Base-by-base conservation (phyloP, 2,329 filamentous ascomycete species). In the Alternaria postmessia region DNA sequence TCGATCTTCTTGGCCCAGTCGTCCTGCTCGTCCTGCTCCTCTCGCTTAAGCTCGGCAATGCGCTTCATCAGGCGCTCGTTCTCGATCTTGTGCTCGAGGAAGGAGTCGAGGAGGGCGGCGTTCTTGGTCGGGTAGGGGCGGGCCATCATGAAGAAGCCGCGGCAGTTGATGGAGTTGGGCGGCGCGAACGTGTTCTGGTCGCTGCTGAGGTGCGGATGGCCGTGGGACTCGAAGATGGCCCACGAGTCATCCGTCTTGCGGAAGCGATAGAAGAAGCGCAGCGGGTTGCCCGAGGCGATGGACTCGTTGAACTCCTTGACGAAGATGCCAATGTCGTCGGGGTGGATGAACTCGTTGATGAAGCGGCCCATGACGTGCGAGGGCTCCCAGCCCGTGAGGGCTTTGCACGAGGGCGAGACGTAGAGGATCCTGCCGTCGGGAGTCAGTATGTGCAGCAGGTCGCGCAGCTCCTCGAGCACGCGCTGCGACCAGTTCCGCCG, bases 81-180 rank as follows among this genome's bases (percentile, higher is more conserved):
- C 78, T 97, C 94, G 55, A 97, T 94, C 79, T 97, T 97, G 81
- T 97, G 94, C 77, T 98, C 94, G 28, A 98, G 84, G 72, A 97
- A 97, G 0, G 93, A 96, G 79, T 98, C 94, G 20, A 97, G 84
- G 11, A 97, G 84, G 4, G 87, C 87, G 1, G 93, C 90, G 74
- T 94, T 96, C 80, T 91, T 94, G 30, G 91, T 96, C 5, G 93
- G 93, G 76, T 97, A 97, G 1, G 92, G 92, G 20, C 94, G 87
- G 8, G 92, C 89, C 89, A 96, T 94, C 84, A 98, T 91, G 76
- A 97, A 97, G 69, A 97, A 92, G 38, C 94, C 94, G 70, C 92
- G 88, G 76, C 93, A 97, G 68, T 91, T 90, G 59, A 78, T 67
- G 32, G 66, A 63, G 54, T 88, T 84, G 65, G 89, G 89, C 66